Base-by-base conservation (phyloP, 495 filamentous ascomycete genomes). In the Oleoguttula mirabilis region DNA sequence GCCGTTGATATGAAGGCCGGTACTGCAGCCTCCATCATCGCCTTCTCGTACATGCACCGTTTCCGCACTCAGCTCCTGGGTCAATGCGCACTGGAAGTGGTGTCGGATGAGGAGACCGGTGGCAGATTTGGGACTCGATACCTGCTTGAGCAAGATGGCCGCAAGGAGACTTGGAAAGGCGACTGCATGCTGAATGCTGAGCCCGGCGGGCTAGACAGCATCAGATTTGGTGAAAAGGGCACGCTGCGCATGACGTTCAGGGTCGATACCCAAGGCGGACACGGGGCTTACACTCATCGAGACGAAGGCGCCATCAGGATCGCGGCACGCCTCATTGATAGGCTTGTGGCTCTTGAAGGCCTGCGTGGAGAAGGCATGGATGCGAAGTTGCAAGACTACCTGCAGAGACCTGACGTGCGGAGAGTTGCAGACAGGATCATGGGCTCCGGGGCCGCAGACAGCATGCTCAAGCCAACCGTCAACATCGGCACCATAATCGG, bases 1-100 rank as follows among this genome's bases (percentile, higher is more conserved):
- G 45, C 19, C 2, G 50, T 53, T 2, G 50, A 53, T 32, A 49
- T 53, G 50, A 53, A 53, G 38, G 50, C 45, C 19, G 50, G 50
- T 10, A 53, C 45, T 8, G 44, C 45, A 8, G 50, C 50, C 11
- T 44, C 39, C 14, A 40, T 48, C 22, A 44, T 53, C 25, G 50
- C 45, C 8, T 53, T 34, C 32, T 45, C 34, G 6, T 39, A 45
- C 23, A 16, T 42, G 24, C 41, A 53, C 30, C 17, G 45, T 11
- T 45, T 36, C 16, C 41, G 33, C 32, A 21, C 28, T 12, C 17
- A 35, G 30, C 23, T 30, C 17, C 11, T n/a, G 10, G 43, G 51
- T 25, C 19, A 38, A 25, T 41, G 47, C 36, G 45, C 20, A 4
- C 31, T 49, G 28, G 39, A 38, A 20, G 39, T 47, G 4, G 45